These are phyloP conservation scores for Decorospora gaudefroyi DNA, from an alignment of 2,329 filamentous ascomycete species.

Conservation along the genomic window DNA sequence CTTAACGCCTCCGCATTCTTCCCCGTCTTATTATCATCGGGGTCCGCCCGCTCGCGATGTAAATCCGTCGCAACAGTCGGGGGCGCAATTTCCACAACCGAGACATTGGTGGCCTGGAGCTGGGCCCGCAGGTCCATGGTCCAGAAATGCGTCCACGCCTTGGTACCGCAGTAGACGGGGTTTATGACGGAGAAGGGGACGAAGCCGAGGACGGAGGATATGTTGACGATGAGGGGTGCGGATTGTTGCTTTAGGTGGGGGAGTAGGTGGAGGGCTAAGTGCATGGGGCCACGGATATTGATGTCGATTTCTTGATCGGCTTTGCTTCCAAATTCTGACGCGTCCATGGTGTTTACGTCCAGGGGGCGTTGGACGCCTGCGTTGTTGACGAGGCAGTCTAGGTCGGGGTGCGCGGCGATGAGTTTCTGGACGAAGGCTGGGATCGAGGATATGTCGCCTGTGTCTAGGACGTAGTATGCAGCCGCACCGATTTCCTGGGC, in stretches of 20 bases:
- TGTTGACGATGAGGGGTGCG: constrained; percentile 57
- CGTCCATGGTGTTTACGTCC: constrained; percentile 48
- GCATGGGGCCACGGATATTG: constrained; percentile 63
- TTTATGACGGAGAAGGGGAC: constrained; percentile 60
- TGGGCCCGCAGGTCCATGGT: constrained; percentile 60
- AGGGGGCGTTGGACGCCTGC: constrained; percentile 63
- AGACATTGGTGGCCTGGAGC: constrained; percentile 51
- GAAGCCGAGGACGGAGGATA: constrained; percentile 60
- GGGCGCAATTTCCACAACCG: constrained; percentile 61
- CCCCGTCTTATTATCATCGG: constrained; percentile 63
- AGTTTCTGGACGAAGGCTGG: constrained; percentile 54
- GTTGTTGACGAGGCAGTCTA: constrained; percentile 65
- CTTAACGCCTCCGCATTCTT: constrained; percentile 57
- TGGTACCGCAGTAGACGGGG: constrained; percentile 64
- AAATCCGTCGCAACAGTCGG: constrained; percentile 60
- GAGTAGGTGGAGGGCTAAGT: constrained; percentile 56
- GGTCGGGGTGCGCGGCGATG: constrained; percentile 56
- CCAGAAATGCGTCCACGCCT: constrained; percentile 63
- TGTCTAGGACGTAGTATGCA: constrained; percentile 60
- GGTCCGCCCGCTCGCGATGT: constrained; percentile 60
- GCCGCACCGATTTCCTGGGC: constrained; percentile 52
- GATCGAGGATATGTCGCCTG: constrained; percentile 53
- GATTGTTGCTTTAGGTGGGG: constrained; percentile 55
- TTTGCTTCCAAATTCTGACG: constrained; percentile 52
- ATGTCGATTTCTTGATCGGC: constrained; percentile 63